Evolutionary conservation across 2,329 filamentous ascomycete species (phyloP), one percentile per base, ranked within the genome.

Genomic region (Didymosphaeria variabile): DNA sequence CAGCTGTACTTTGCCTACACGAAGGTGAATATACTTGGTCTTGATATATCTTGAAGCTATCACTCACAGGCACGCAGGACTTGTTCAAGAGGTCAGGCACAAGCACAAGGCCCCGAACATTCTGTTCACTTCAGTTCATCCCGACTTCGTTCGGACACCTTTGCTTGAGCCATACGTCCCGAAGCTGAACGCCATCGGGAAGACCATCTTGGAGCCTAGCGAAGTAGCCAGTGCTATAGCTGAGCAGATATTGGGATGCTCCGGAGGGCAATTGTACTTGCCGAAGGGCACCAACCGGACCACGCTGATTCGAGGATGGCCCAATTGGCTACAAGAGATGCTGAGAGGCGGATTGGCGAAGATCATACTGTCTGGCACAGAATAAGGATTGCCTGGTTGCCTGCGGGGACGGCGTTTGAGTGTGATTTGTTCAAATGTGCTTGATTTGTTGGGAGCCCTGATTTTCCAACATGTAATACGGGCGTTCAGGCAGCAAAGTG

Each of bases 1-100:
- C 81, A 0, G 84, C 80, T 26, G 83, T 84, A 0, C 71, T 87
- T 45, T 78, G 82, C 4, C 85, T 87, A 71, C 84, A 87, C 63
- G 85, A 87, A 75, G 79, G 79, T 71, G 68, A 10, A 44, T 55
- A 46, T 15, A 23, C 5, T 21, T 54, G 15, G 3, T 13, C 7
- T 15, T 17, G 6, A 6, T 12, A 2, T 23, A 13, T 12, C 32
- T 52, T 23, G 17, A 19, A 23, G 29, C 45, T 29, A 83, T 83
- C 61, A 84, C 81, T 5, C 80, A 83, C 23, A 65, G 69, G 86
- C 12, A 82, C 42, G 1, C 32, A 71, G 70, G 58, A 6, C 77
- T 83, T 8, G 72, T 66, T 15, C 72, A 77, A 42, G 81, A 83
- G 60, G 72, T 82, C 26, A 75, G 74, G 26, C 68, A 74, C 50